Percentiles rank a stretch among this genome's conserved stretches.
These are phyloP conservation scores for Candida patagonica DNA, from an alignment of 805 yeast genomes.

Conservation along the genomic window DNA sequence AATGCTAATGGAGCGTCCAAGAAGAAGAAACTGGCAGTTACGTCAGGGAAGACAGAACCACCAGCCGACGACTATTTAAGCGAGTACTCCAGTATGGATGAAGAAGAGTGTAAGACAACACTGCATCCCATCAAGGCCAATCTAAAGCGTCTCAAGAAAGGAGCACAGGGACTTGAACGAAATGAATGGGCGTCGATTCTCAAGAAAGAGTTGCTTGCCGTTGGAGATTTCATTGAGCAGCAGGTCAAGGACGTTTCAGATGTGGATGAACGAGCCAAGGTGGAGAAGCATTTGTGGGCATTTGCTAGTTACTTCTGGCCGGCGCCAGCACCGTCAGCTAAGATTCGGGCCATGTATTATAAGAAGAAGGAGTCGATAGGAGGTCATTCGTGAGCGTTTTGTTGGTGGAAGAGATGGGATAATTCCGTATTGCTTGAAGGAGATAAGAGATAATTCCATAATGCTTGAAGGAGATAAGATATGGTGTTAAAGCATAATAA, in stretches of 20 bases:
- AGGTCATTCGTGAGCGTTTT: too few relatives aligned
- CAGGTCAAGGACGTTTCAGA: constrained; percentile 23
- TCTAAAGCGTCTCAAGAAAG: constrained; percentile 56
- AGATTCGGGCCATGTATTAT: constrained; percentile 65
- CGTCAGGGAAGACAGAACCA: background rate
- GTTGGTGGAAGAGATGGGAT: too few relatives aligned
- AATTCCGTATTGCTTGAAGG: too few relatives aligned
- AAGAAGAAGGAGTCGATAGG: constrained; percentile 16
- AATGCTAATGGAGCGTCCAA: too few relatives aligned
- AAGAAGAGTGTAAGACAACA: constrained; percentile 48
- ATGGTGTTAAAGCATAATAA: too few relatives aligned
- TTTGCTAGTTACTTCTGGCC: constrained; percentile 87
- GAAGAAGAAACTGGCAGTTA: constrained; percentile 3
- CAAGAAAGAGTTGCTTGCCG: constrained; percentile 55
- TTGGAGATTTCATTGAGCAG: constrained; percentile 61
- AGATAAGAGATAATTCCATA: too few relatives aligned
- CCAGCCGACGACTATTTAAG: constrained; percentile 23
- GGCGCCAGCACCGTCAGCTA: constrained; percentile 55
- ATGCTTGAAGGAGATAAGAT: too few relatives aligned
- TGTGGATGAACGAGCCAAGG: constrained; percentile 27
- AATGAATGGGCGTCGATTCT: constrained; percentile 69
- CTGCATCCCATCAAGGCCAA: constrained; percentile 63
- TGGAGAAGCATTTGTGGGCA: constrained; percentile 68
- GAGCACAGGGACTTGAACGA: constrained; percentile 63
- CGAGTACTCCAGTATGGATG: constrained; percentile 77